These are phyloP conservation scores for Amoebophrya sp. DNA, from an alignment of 169 alveolate genomes.

Conservation along the genomic window DNA sequence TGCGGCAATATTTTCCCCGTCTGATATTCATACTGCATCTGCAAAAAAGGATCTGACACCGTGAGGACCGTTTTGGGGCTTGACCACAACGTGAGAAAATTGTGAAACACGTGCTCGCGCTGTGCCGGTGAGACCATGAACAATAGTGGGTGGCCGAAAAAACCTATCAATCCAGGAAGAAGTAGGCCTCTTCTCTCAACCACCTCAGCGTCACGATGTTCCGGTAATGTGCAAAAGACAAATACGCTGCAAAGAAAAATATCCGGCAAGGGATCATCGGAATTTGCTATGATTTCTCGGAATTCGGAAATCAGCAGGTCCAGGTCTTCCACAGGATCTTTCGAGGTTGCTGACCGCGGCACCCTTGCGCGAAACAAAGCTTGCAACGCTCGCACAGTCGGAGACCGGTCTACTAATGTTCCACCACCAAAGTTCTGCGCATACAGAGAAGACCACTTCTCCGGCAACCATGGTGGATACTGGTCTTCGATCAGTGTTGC, in stretches of 20 bases:
- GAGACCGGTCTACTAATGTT: no score
- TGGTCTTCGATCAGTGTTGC: neutral
- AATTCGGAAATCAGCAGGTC: neutral
- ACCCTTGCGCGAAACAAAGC: neutral
- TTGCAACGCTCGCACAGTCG: no score
- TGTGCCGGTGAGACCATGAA: neutral
- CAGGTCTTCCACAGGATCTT: neutral
- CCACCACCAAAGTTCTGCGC: neutral
- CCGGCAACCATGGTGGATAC: conserved; percentile 7
- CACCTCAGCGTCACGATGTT: neutral
- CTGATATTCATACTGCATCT: conserved; percentile 30
- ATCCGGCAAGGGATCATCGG: neutral
- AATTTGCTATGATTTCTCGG: neutral
- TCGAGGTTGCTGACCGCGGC: conserved; percentile 18
- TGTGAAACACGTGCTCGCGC: neutral
- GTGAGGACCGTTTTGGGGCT: neutral
- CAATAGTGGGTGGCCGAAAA: conserved; percentile 10
- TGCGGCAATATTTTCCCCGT: neutral
- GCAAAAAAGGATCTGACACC: conserved; percentile 4
- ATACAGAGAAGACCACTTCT: conserved; percentile 7
- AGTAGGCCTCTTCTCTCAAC: neutral
- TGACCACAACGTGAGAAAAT: neutral
- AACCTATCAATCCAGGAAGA: no score
- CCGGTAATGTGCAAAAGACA: neutral
- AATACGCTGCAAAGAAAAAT: neutral